Evolutionary conservation across 148 eudicot species (phyloP), one percentile per base, ranked within the genome.

Genomic region (Rhododendron mucronatum): DNA sequence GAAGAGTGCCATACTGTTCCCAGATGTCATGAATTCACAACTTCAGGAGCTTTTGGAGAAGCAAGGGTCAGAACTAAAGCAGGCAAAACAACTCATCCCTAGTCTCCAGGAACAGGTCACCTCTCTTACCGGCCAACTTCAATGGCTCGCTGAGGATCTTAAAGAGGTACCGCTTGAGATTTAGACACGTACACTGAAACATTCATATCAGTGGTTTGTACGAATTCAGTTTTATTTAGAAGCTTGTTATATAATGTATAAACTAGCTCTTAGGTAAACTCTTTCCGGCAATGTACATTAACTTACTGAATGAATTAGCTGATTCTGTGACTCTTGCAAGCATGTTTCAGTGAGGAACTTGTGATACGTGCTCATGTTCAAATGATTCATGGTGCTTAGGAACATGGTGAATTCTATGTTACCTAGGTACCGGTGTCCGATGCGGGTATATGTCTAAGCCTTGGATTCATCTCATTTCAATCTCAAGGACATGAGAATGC

Each of bases 51-150:
- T 96, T 39, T 75, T 93, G 86, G 92, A 92, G 86, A 90, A 90
- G 89, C 98, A 95, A 86, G 95, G 93, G 13, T 91, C 94, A 3
- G 98, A 94, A 84, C 94, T 94, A 18, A 93, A 90, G 84, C 97
- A 96, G 87, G 98, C 98, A 7, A 93, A 88, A 67, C 92, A 92
- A 63, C 95, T 95, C 83, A 95, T 96, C 84, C 98, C 98, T 3
- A 88, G 80, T 80, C 96, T 96, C 76, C 98, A 96, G 84, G 88
- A 67, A 85, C 99, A 96, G 90, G 95, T 96, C 87, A 89, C 96
- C 87, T 95, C 95, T 65, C 99, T 96, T 86, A 96, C 98, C 0
- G 96, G 94, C 76, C 98, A 96, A 87, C 91, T 96, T 80, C 96
- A 93, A 3, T 90, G 88, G 90, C 95, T 96, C 76, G 93, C 99